Percentiles rank a stretch among this genome's conserved stretches.
Evolutionary conservation across 2,329 filamentous ascomycete species (phyloP).

Genomic region (Fusarium sp.): DNA sequence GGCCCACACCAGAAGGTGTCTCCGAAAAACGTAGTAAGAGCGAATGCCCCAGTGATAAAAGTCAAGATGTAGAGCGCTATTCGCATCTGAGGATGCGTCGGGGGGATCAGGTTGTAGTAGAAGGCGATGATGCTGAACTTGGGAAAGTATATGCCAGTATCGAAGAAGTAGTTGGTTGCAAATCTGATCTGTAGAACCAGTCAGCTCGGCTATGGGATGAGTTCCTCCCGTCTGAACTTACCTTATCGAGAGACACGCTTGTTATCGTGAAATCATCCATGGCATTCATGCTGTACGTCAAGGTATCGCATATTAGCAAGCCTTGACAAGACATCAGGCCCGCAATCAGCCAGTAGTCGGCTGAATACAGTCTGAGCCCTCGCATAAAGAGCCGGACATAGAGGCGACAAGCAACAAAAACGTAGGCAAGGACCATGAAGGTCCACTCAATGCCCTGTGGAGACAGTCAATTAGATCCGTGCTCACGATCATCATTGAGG

Average conservation of each 20-base stretch:
- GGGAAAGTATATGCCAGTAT: constrained; percentile 41
- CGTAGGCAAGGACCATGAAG: neutral
- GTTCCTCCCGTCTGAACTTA: neutral
- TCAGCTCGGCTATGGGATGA: neutral
- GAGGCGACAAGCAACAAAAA: neutral
- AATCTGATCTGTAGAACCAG: constrained; percentile 19
- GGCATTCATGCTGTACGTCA: constrained; percentile 1
- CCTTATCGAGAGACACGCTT: neutral
- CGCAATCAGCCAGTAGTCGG: neutral
- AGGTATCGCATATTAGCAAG: neutral
- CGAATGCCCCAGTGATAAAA: constrained; percentile 18
- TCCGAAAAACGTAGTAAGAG: constrained; percentile 28
- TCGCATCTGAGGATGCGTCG: constrained; percentile 30
- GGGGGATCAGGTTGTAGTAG: constrained; percentile 38
- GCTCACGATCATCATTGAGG: neutral
- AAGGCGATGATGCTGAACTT: constrained; percentile 43
- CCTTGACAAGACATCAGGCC: neutral
- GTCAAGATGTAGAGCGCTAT: constrained; percentile 28
- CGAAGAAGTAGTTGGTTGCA: constrained; percentile 42
- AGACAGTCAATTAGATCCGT: neutral
- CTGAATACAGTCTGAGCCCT: neutral
- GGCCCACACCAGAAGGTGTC: constrained; percentile 42
- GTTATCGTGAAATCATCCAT: neutral
- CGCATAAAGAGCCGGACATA: neutral
- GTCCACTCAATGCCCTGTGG: neutral